Conservation (phyloP, 768 basidiomycete genomes). For the Termitomyces sp. region DNA sequence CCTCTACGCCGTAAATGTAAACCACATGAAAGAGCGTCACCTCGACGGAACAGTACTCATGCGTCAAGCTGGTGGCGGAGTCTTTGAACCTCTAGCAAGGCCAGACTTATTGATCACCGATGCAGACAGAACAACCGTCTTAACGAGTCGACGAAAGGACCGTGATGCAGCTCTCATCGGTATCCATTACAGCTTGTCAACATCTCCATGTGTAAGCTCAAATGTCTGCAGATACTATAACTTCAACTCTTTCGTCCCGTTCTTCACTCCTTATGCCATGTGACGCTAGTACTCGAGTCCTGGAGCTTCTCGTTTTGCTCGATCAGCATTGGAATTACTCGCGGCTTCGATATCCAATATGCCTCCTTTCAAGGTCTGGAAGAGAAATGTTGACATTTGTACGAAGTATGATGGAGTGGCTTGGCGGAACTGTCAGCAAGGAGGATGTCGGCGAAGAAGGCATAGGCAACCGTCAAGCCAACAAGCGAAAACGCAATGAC, state of each 20-base stretch:
- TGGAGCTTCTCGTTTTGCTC: constrained; percentile 92
- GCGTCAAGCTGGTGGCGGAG: constrained; percentile 64
- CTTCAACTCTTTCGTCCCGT: constrained; percentile 73
- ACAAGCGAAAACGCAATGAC: constrained; percentile 55
- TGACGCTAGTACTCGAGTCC: constrained; percentile 89
- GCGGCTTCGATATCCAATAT: constrained; percentile 80
- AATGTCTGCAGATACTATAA: constrained; percentile 68
- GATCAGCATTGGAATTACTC: constrained; percentile 98
- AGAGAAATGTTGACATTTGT: constrained; percentile 93
- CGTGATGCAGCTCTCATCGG: constrained; percentile 87
- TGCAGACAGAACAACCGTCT: constrained; percentile 77
- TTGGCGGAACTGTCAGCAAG: constrained; percentile 91
- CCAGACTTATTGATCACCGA: constrained; percentile 95
- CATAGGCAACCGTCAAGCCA: constrained; percentile 45
- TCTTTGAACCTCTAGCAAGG: constrained; percentile 81
- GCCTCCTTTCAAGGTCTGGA: constrained; percentile 86
- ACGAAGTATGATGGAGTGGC: constrained; percentile 98
- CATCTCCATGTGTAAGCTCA: constrained; percentile 3
- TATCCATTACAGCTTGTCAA: constrained; percentile 19
- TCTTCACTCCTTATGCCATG: constrained; percentile 88
- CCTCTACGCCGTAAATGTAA: constrained; percentile 90
- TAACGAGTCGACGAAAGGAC: constrained; percentile 84
- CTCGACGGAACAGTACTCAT: constrained; percentile 90
- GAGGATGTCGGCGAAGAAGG: constrained; percentile 86
- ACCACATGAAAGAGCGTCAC: constrained; percentile 95